phyloP scores from a whole-genome alignment of 31 red algal species.

The Odonthalia washingtoniensis region DNA sequence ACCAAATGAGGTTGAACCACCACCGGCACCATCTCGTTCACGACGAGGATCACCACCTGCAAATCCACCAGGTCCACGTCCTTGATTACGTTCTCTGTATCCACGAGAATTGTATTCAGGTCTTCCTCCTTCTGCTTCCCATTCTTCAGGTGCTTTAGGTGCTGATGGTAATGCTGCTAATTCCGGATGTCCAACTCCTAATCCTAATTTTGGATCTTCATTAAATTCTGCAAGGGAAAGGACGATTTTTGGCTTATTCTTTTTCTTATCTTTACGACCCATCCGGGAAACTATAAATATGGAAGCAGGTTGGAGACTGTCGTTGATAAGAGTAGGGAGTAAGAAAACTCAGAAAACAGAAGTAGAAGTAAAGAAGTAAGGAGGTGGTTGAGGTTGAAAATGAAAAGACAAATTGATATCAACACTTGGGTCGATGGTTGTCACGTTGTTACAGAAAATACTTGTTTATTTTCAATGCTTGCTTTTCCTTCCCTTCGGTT shows the following conservation, averaged over 20 bases:
- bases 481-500: too few species aligned
- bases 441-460: too few species aligned
- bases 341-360: too few species aligned
- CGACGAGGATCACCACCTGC: constrained; percentile 1
- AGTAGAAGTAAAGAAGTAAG: too few species aligned
- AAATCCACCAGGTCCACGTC: constrained; percentile 8
- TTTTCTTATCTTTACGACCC: constrained; percentile 60
- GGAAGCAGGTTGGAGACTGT: too few species aligned
- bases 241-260: constrained; percentile 41
- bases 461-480: too few species aligned
- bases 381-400: too few species aligned
- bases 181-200: constrained; percentile 31
- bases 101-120: constrained; percentile 74
- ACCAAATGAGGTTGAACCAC: background rate
- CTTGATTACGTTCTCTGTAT: constrained; percentile 54
- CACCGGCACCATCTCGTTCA: constrained; percentile 11
- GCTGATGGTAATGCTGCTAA: constrained; percentile 62
- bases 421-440: too few species aligned
- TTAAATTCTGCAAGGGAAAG: constrained; percentile 76
- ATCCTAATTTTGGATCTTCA: constrained; percentile 24
- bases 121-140: constrained; percentile 68
- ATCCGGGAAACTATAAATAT: too few species aligned
- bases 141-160: constrained; percentile 76
- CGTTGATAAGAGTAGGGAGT: too few species aligned
- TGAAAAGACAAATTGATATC: too few species aligned